Base-by-base conservation (phyloP, 495 filamentous ascomycete species). In the Penicillium waksmanii region DNA sequence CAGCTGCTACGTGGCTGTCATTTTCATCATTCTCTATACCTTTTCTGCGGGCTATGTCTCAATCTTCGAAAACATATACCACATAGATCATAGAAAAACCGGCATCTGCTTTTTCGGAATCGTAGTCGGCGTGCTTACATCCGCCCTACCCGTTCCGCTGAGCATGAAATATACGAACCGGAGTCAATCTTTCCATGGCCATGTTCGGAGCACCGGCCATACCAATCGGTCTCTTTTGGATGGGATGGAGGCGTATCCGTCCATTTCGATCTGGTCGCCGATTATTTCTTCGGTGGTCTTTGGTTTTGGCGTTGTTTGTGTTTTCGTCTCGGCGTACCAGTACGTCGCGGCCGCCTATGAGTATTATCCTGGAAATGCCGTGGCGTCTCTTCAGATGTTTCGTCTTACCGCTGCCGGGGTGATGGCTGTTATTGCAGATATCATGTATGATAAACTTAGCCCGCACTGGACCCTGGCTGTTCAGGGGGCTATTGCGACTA, bases 11-110 rank as follows among this genome's bases (percentile, higher is more conserved):
- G 69, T 86, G 17, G 74, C 79, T 0, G 65, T 86, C 7, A 71
- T 87, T 25, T 88, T 86, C 64, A 78, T 85, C 48, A 73, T 88
- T 11, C 74, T 87, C 0, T 88, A 86, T 66, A 82, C 82, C 15
- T 87, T 86, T 65, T 69, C 85, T 8, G 75, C 80, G 17, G 85
- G 84, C 11, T 89, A 85, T 62, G 74, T 75, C 13, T 80, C 77
- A 63, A 80, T 88, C 59, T 90, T 85, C 63, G 64, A 71, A 21
- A 73, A 81, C 0, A 78, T 74, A 1, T 81, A 88, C 57, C 66
- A 72, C 10, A 75, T 84, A 40, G 70, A 69, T 0, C 36, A 77
- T 23, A 79, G 81, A 11, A 55, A 78, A 6, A 81, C 78, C 0
- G 84, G 81, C n/a, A 63, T 84, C 15, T 74, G 73, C 9, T 89